Percentiles rank a stretch among this genome's conserved stretches.
Conservation (phyloP, 2,329 filamentous ascomycete genomes). For the Epichloe sylvatica region DNA sequence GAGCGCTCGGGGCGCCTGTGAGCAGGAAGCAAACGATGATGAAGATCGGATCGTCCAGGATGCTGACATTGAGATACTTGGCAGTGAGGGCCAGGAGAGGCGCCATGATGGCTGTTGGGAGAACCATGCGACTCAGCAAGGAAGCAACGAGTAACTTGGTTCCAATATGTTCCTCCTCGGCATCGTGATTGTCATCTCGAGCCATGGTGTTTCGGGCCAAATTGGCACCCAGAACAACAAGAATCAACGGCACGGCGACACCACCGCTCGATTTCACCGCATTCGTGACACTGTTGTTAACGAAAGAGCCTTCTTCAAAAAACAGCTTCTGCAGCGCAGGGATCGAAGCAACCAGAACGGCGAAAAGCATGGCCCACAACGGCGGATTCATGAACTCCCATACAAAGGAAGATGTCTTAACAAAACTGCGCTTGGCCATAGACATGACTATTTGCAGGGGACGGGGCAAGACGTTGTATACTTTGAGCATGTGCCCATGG, state of each 20-base stretch:
- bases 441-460: slow-evolving; percentile 25
- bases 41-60: slow-evolving; percentile 94
- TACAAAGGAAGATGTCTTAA: slow-evolving; percentile 46
- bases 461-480: slow-evolving; percentile 26
- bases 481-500: slow-evolving; percentile 12
- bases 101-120: slow-evolving; percentile 85
- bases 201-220: slow-evolving; percentile 81
- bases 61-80: slow-evolving; percentile 84
- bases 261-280: slow-evolving; percentile 74
- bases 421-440: slow-evolving; percentile 19
- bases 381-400: slow-evolving; percentile 98
- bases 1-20: slow-evolving; percentile 79
- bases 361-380: slow-evolving; percentile 88
- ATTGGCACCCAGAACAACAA: slow-evolving; percentile 91
- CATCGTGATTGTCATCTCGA: slow-evolving; percentile 45
- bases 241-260: slow-evolving; percentile 86
- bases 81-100: slow-evolving; percentile 75
- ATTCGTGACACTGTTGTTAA: slow-evolving; percentile 84
- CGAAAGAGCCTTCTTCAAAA: slow-evolving; percentile 76
- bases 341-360: slow-evolving; percentile 82
- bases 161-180: slow-evolving; percentile 55
- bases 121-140: slow-evolving; percentile 76
- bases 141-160: slow-evolving; percentile 75
- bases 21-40: slow-evolving; percentile 95
- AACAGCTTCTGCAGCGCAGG: slow-evolving; percentile 71